Evolutionary conservation across 345 rosid species (phyloP).

Genomic region (Corchorus olitorius): DNA sequence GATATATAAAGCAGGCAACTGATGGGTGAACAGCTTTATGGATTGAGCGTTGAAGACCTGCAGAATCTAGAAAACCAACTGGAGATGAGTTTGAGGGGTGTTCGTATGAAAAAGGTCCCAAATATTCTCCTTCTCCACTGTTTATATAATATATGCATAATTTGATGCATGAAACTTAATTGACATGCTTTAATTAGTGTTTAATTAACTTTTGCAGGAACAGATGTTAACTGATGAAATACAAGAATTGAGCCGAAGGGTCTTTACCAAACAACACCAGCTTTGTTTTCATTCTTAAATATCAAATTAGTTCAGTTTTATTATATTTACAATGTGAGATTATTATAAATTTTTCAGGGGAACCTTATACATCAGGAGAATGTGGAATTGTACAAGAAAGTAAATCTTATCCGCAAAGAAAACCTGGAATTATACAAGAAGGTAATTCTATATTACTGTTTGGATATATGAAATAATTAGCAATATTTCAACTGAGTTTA

Average conservation of each 20-base stretch:
- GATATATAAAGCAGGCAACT: constrained; percentile 52
- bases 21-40: constrained; percentile 78
- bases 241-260: constrained; percentile 61
- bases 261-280: constrained; percentile 23
- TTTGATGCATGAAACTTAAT: background rate
- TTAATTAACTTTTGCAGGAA: constrained; percentile 43
- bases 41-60: constrained; percentile 55
- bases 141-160: too few species aligned
- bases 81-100: constrained; percentile 64
- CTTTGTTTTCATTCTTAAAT: too few species aligned
- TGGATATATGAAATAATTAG: background rate
- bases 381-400: constrained; percentile 48
- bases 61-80: constrained; percentile 73
- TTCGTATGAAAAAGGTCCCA: constrained; percentile 66
- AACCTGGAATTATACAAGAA: constrained; percentile 48
- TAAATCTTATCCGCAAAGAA: constrained; percentile 47
- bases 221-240: constrained; percentile 55
- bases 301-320: too few species aligned
- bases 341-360: constrained; percentile 46
- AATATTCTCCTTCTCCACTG: too few species aligned
- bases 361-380: constrained; percentile 62
- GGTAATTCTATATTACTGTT: constrained; percentile 34
- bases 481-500: background rate
- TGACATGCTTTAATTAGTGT: background rate
- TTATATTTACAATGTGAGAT: background rate